Evolutionary conservation across 345 rosid species (phyloP).

Genomic region (Melaleuca alternifolia): DNA sequence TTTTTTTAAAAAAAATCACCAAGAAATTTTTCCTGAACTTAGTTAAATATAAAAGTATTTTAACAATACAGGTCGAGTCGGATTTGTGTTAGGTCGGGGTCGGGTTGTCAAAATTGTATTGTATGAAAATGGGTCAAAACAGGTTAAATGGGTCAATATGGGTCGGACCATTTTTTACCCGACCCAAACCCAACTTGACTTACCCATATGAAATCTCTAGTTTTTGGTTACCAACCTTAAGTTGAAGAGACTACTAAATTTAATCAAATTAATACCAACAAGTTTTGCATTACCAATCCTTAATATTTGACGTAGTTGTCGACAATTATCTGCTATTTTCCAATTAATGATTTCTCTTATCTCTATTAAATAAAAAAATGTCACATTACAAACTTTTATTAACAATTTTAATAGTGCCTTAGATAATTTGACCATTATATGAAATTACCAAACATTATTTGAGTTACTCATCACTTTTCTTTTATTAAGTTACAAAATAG

Average conservation of each 20-base stretch:
- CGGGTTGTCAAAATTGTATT: too few species aligned
- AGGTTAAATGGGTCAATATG: too few species aligned
- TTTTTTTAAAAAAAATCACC: too few species aligned
- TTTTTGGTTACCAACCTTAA: not conserved
- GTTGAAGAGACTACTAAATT: not conserved
- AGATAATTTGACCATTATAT: not conserved
- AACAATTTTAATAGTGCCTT: not conserved
- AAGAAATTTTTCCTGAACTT: too few species aligned
- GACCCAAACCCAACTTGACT: too few species aligned
- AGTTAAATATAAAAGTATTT: too few species aligned
- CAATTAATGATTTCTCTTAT: not conserved
- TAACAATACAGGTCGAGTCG: too few species aligned
- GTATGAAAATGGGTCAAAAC: too few species aligned
- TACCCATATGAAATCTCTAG: too few species aligned
- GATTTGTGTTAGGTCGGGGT: too few species aligned
- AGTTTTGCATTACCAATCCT: not conserved
- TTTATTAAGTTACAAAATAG: not conserved
- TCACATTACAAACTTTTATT: not conserved
- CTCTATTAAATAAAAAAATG: not conserved
- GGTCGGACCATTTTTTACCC: too few species aligned
- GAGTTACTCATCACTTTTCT: not conserved
- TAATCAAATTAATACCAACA: not conserved
- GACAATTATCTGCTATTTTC: not conserved
- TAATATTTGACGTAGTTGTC: not conserved
- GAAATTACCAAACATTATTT: not conserved